Conservation (phyloP, 2,329 filamentous ascomycete species). For the Pseudocercospora vitis region DNA sequence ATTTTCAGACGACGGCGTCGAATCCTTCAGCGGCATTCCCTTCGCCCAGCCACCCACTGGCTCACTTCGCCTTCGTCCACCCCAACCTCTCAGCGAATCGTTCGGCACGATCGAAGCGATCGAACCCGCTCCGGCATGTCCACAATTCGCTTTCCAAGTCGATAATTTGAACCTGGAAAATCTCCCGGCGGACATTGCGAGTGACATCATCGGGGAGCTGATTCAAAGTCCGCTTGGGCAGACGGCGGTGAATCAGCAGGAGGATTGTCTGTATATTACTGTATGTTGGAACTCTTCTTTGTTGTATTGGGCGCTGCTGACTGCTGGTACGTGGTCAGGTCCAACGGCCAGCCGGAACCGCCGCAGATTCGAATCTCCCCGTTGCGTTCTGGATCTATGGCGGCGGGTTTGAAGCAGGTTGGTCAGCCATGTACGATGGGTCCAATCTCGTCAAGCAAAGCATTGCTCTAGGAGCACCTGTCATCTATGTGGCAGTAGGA, state of each 20-base stretch:
- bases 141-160: constrained; percentile 8
- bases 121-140: constrained; percentile 8
- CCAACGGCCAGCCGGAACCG: constrained; percentile 44
- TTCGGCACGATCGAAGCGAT: constrained; percentile 14
- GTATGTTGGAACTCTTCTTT: constrained; percentile 7
- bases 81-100: constrained; percentile 54
- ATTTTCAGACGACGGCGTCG: constrained; percentile 50
- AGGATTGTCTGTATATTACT: constrained; percentile 42
- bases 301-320: not conserved
- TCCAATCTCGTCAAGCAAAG: constrained; percentile 43
- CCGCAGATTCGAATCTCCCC: constrained; percentile 42
- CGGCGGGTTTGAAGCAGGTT: constrained; percentile 44
- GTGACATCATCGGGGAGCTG: constrained; percentile 32
- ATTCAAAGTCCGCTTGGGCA: constrained; percentile 44
- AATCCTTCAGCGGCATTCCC: constrained; percentile 72
- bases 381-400: constrained; percentile 53
- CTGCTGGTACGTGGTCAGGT: constrained; percentile 24
- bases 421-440: constrained; percentile 44
- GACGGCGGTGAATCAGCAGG: constrained; percentile 37
- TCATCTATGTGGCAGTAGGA: constrained; percentile 59
- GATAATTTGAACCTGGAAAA: constrained; percentile 35
- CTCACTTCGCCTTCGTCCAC: constrained; percentile 66
- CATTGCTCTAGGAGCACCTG: constrained; percentile 57
- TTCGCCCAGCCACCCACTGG: too few species aligned
- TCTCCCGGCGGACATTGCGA: constrained; percentile 39